Base-by-base conservation (phyloP, 495 filamentous ascomycete genomes). In the Aspergillus taichungensis region DNA sequence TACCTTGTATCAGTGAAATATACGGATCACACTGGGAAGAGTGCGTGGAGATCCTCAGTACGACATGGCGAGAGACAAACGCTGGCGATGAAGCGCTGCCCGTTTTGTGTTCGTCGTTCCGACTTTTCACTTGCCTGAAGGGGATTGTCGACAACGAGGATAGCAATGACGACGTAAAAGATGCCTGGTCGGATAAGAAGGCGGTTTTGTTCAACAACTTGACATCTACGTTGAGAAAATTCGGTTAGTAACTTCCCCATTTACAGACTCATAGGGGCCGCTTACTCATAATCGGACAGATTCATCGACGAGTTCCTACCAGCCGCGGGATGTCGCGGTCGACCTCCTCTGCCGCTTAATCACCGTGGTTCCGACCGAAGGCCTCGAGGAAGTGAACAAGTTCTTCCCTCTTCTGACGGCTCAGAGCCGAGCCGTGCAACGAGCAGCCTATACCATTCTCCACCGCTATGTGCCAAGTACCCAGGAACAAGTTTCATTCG, bases 21-120 rank as follows among this genome's bases (percentile, higher is more conserved):
- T 96, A 94, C 57, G 92, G 90, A 2, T 73, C 80, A 2, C 86
- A 92, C 56, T 98, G 92, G 92, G 72, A 80, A 46, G 73, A 82
- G 18, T 62, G 76, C 3, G 61, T 91, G 32, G 68, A 76, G 7
- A 72, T 76, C 30, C 68, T 87, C 55, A 62, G 71, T 35, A 55
- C 63, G 18, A 61, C 78, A 9, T 84, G 82, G 76, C 64, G 61
- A 28, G 66, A 68, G 8, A 71, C 64, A 0, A 49, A 46, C 13
- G 61, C 54, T 0, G 64, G 68, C 18, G 73, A 77, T 46, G 63
- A 66, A 8, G 64, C 63, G 5, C 47, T 94, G 3, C 76, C 87
- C 1, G 68, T 81, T 28, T 62, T 87, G 7, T 69, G 84, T 50
- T 72, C 83, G 14, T 85, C 84, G 0, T 68, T 96, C 43, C 83